A percentile compares a stretch with the other conserved stretches of the same genome.
phyloP scores from a whole-genome alignment of 1,284 basidiomycete species.

The Ceratobasidium sp. region DNA sequence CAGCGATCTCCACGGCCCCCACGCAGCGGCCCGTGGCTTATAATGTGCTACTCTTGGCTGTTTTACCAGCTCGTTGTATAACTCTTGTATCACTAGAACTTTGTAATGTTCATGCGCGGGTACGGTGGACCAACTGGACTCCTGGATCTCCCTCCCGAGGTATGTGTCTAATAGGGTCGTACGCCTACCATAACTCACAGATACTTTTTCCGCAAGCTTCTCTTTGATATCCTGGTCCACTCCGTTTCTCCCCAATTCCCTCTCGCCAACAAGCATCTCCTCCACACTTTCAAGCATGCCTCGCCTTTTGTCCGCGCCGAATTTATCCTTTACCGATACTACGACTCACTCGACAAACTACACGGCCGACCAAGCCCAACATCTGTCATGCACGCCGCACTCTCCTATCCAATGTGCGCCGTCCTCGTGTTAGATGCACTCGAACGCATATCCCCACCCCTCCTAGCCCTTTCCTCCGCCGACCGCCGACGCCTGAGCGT shows the following conservation, averaged over 20 bases:
- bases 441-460: constrained; percentile 30
- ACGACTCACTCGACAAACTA: not conserved
- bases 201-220: constrained; percentile 28
- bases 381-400: constrained; percentile 26
- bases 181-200: not conserved
- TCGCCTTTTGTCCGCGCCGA: constrained; percentile 28
- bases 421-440: constrained; percentile 1
- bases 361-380: not conserved
- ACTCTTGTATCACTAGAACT: constrained; percentile 26
- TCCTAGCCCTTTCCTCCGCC: constrained; percentile 7
- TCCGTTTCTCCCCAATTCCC: constrained; percentile 12
- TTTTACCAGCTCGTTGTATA: not conserved
- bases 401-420: constrained; percentile 43
- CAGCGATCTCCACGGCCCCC: constrained; percentile 11
- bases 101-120: not conserved
- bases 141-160: constrained; percentile 34
- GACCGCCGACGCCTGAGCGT: constrained; percentile 8
- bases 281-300: constrained; percentile 39
- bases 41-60: not conserved
- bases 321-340: constrained; percentile 13
- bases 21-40: not conserved
- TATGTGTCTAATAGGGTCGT: not conserved
- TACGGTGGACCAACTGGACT: constrained; percentile 27
- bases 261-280: constrained; percentile 37
- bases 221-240: constrained; percentile 30